Evolutionary conservation across 352 stramenopile genomes (phyloP).

Genomic region (Globisporangium alternatum): DNA sequence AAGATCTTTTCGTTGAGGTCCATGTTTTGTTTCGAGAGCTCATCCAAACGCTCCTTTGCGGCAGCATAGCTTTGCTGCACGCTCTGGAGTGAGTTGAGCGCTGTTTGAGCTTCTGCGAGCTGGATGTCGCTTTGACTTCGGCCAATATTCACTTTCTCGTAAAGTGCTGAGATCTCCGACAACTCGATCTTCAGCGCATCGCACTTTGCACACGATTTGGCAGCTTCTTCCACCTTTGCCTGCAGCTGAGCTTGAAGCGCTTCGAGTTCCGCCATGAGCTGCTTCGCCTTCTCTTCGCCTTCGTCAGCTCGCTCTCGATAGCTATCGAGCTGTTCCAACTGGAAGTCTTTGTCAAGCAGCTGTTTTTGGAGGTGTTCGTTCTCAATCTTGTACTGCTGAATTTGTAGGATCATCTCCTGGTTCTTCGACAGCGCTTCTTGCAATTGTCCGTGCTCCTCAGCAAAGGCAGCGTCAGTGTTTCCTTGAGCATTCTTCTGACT

Average conservation of each 20-base stretch:
- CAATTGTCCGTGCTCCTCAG: constrained; percentile 34
- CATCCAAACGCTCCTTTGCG: constrained; percentile 37
- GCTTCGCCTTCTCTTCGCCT: constrained; percentile 35
- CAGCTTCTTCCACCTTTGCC: constrained; percentile 29
- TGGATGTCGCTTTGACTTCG: constrained; percentile 53
- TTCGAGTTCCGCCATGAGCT: constrained; percentile 29
- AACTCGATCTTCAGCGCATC: constrained; percentile 44
- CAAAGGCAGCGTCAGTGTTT: constrained; percentile 18
- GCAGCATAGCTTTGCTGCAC: constrained; percentile 38
- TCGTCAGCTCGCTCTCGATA: constrained; percentile 47
- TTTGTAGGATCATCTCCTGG: constrained; percentile 42
- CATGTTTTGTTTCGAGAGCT: constrained; percentile 52
- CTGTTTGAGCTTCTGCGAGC: constrained; percentile 49
- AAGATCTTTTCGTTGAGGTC: constrained; percentile 52
- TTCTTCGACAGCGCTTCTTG: constrained; percentile 27
- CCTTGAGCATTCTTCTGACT: constrained; percentile 19
- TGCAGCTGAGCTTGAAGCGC: constrained; percentile 35
- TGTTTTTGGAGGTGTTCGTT: constrained; percentile 72
- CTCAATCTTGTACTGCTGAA: constrained; percentile 74
- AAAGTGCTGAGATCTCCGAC: constrained; percentile 42
- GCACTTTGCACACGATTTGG: constrained; percentile 38
- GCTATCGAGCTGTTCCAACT: constrained; percentile 54
- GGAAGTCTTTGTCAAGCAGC: constrained; percentile 60
- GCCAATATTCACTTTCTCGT: constrained; percentile 63
- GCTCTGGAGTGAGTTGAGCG: constrained; percentile 35